These are phyloP conservation scores for Alternaria triticina DNA, from an alignment of 2,329 filamentous ascomycete species.

Conservation along the genomic window DNA sequence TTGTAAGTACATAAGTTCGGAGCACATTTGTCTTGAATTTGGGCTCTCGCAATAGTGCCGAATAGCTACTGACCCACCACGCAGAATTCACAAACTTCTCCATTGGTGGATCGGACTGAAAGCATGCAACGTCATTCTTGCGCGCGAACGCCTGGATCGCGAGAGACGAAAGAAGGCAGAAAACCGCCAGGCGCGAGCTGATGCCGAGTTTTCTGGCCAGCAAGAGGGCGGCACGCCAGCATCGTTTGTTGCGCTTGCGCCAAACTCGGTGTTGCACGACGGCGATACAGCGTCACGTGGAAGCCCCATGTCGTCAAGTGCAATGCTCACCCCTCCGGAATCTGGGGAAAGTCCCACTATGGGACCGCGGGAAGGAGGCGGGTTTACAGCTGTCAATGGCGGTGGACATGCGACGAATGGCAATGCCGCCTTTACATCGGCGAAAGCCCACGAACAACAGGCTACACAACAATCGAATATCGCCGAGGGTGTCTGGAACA, in stretches of 20 bases:
- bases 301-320: conserved; percentile 33
- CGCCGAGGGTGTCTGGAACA: conserved; percentile 34
- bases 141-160: conserved; percentile 43
- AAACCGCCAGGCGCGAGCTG: conserved; percentile 35
- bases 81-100: conserved; percentile 42
- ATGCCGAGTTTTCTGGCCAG: conserved; percentile 31
- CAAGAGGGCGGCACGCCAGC: conserved; percentile 30
- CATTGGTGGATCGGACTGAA: conserved; percentile 49
- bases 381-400: conserved; percentile 18
- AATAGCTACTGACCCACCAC: conserved; percentile 14
- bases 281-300: conserved; percentile 35
- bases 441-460: conserved; percentile 16
- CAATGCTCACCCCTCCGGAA: conserved; percentile 40
- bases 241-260: conserved; percentile 39
- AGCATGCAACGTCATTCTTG: conserved; percentile 46
- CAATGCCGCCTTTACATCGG: conserved; percentile 8
- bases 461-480: conserved; percentile 21
- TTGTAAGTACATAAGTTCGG: conserved; percentile 27
- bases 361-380: conserved; percentile 22
- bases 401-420: conserved; percentile 10
- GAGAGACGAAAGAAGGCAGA: conserved; percentile 46
- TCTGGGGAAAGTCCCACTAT: conserved; percentile 36
- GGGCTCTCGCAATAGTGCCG: not conserved
- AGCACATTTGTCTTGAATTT: not conserved
- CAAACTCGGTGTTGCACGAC: conserved; percentile 32